Evolutionary conservation across 192 early-diverging fungal species (phyloP).

Genomic region (Pilaira anomala): DNA sequence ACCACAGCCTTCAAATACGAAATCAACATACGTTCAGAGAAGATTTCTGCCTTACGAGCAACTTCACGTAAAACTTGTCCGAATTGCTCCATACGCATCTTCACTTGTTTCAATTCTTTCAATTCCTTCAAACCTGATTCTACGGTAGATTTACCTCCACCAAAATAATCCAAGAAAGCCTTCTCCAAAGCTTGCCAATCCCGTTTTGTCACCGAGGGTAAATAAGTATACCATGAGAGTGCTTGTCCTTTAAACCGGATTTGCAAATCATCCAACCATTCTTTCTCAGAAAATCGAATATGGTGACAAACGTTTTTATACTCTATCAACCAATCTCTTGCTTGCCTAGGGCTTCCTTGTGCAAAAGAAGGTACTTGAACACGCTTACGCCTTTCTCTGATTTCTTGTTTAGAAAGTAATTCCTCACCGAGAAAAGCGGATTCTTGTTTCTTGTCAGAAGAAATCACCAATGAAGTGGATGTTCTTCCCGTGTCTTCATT

Average conservation of each 20-base stretch:
- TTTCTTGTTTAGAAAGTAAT: not conserved
- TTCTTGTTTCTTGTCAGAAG: not conserved
- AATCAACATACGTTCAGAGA: not conserved
- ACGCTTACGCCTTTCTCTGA: not conserved
- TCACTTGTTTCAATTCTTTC: not conserved
- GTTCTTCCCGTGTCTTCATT: too few species aligned
- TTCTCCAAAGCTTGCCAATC: not conserved
- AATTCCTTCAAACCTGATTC: not conserved
- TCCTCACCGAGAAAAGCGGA: not conserved
- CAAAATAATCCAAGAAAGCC: not conserved
- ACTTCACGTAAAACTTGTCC: not conserved
- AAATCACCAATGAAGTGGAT: not conserved
- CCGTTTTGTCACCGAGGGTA: not conserved
- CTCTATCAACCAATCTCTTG: not conserved
- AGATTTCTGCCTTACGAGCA: not conserved
- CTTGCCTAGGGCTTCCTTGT: not conserved
- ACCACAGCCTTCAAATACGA: not conserved
- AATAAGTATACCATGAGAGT: not conserved
- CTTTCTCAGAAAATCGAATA: not conserved
- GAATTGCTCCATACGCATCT: not conserved
- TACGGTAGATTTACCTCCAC: not conserved
- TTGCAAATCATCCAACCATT: not conserved
- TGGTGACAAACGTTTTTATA: not conserved
- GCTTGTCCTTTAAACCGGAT: not conserved
- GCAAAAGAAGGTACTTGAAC: not conserved